Base-by-base conservation (phyloP, 163 green algal genomes). In the Coccomyxa subellipsoidea region DNA sequence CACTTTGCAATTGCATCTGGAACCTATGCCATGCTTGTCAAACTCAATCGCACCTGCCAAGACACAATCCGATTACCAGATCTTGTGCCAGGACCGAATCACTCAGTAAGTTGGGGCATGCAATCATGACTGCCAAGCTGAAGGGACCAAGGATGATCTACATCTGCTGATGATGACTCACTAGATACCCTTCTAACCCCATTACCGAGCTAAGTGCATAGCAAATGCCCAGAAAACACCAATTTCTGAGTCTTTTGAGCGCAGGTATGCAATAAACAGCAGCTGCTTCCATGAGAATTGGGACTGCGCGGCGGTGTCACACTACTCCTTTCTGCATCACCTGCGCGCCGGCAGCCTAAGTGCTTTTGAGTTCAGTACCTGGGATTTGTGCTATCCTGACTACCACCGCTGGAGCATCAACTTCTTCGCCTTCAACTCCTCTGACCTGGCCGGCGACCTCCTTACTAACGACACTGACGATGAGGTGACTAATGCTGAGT, bases 321-420 rank as follows among this genome's bases (percentile, higher is more conserved):
- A 76, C 4, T 76, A 76, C 69, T 76, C 69, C 69, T 76, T 76
- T 23, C 69, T 76, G 69, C 69, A 76, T 37, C 69, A 76, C n/a
- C 34, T 36, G 15, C 21, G 34, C 12, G 34, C 31, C 31, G 69
- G 69, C 69, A 76, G 69, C 69, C 69, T 76, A 23, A 23, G 25
- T 25, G 69, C 31, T 23, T 76, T 34, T 37, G 34, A 39, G 4
- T 76, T 76, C 34, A 36, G 18, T 12, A 36, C 34, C 4, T 76
- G 69, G 69, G 69, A 76, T 23, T 25, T 76, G 2, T 23, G 34
- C 34, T 76, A 76, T 76, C 31, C 69, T 2, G 69, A 6, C 18
- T 80, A 69, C 75, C 31, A 34, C n/a, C 75, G 75, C 75, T 80
- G 75, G 75, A 54, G 31, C 75, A 80, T 80, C 75, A 80, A 80